phyloP scores from a whole-genome alignment of 1,284 basidiomycete genomes.

The Microbotryum violaceum region DNA sequence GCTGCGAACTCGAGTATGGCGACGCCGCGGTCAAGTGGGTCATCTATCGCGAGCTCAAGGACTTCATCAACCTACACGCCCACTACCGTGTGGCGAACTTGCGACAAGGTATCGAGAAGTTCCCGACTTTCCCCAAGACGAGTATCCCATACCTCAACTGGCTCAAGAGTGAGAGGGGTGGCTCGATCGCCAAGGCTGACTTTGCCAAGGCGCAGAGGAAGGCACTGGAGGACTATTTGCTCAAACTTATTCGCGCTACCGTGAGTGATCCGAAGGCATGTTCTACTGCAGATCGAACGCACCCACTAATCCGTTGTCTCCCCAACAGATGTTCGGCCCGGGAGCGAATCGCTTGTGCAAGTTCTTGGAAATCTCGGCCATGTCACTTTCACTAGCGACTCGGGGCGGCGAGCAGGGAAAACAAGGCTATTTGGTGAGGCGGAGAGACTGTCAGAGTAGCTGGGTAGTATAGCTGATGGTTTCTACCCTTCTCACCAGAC shows the following conservation, averaged over 20 bases:
- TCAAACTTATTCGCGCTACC: slow-evolving; percentile 79
- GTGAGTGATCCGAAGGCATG: slow-evolving; percentile 48
- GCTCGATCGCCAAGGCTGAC: slow-evolving; percentile 54
- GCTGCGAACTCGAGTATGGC: slow-evolving; percentile 86
- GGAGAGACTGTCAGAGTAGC: neutral
- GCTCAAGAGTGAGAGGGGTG: slow-evolving; percentile 45
- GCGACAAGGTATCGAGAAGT: slow-evolving; percentile 42
- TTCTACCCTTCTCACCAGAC: slow-evolving; percentile 42
- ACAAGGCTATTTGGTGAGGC: slow-evolving; percentile 63
- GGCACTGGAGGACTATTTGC: slow-evolving; percentile 77
- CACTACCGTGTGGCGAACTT: slow-evolving; percentile 81
- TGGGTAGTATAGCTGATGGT: slow-evolving; percentile 40
- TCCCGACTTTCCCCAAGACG: slow-evolving; percentile 89
- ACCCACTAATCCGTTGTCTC: neutral
- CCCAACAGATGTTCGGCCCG: slow-evolving; percentile 82
- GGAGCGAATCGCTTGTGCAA: slow-evolving; percentile 82
- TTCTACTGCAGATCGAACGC: neutral
- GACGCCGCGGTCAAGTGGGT: slow-evolving; percentile 88
- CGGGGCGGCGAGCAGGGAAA: slow-evolving; percentile 75
- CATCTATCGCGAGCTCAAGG: slow-evolving; percentile 85
- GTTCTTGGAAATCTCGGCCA: slow-evolving; percentile 90
- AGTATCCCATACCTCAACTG: slow-evolving; percentile 74
- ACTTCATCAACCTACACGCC: slow-evolving; percentile 83
- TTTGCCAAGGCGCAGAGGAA: slow-evolving; percentile 74
- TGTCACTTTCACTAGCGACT: slow-evolving; percentile 75